These are phyloP conservation scores for Cinchona pubescens DNA, from an alignment of 257 asterid genomes.

Conservation along the genomic window DNA sequence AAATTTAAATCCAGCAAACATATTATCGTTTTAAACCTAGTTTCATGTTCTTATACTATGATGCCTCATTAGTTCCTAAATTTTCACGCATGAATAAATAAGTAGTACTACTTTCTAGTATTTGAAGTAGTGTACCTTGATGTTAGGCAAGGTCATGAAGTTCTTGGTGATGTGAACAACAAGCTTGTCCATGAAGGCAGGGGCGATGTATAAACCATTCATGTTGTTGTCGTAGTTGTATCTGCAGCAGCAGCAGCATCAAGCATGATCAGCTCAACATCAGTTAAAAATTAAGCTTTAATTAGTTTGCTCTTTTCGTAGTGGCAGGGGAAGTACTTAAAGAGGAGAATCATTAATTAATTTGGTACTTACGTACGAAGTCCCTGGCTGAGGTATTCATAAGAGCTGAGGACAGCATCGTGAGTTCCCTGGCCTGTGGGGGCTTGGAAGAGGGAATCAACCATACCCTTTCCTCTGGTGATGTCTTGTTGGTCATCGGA, in stretches of 20 bases:
- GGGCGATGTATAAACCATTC: conserved; percentile 72
- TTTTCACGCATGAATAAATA: neutral
- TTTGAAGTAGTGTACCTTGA: conserved; percentile 47
- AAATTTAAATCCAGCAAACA: no score
- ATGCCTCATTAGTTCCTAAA: neutral
- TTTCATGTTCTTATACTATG: neutral
- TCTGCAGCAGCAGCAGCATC: conserved; percentile 14
- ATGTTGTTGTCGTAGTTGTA: conserved; percentile 59
- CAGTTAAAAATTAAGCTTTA: neutral
- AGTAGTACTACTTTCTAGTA: neutral
- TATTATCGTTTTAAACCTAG: neutral
- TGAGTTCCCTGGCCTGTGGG: conserved; percentile 74
- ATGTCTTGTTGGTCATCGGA: conserved; percentile 89
- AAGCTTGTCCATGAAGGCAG: conserved; percentile 93
- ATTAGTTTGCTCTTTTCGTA: neutral
- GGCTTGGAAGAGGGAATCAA: conserved; percentile 67
- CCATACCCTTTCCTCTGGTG: conserved; percentile 77
- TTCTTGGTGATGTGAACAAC: conserved; percentile 67
- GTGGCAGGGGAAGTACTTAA: neutral
- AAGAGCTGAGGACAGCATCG: conserved; percentile 55
- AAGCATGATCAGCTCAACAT: neutral
- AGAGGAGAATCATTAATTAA: neutral
- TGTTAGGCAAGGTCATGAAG: conserved; percentile 72
- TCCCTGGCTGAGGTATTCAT: conserved; percentile 74
- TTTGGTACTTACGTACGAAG: conserved; percentile 37